Percentiles rank a stretch among this genome's conserved stretches.
These are phyloP conservation scores for Jimgerdemannia flammicorona DNA, from an alignment of 192 early-diverging fungal genomes.

Conservation along the genomic window DNA sequence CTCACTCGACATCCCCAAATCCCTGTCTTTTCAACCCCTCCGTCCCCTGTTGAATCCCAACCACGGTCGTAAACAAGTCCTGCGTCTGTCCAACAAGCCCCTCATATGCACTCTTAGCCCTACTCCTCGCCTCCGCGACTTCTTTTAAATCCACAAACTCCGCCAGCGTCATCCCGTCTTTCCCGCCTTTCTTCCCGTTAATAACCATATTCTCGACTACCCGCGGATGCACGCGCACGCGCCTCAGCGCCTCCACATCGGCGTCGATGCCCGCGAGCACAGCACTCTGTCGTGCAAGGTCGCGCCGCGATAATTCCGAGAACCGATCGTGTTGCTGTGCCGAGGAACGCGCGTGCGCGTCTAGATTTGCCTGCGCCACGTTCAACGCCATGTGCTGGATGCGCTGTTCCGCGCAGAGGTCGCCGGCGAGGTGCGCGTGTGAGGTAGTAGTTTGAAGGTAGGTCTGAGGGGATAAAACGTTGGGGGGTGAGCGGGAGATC, in stretches of 20 bases:
- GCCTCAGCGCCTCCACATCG: constrained; percentile 36
- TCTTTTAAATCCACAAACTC: too few species aligned
- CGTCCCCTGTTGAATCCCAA: too few species aligned
- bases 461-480: too few species aligned
- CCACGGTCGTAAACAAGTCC: too few species aligned
- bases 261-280: constrained; percentile 27
- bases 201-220: constrained; percentile 8
- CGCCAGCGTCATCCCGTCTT: too few species aligned
- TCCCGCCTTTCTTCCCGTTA: too few species aligned
- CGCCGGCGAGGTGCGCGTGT: constrained; percentile 36
- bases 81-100: too few species aligned
- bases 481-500: too few species aligned
- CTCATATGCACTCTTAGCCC: too few species aligned
- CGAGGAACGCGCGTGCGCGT: constrained; percentile 35
- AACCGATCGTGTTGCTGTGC: constrained; percentile 36
- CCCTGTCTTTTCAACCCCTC: too few species aligned
- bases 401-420: constrained; percentile 40
- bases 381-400: constrained; percentile 45
- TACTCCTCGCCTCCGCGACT: constrained; percentile 8
- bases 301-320: constrained; percentile 33
- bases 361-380: constrained; percentile 47
- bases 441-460: constrained; percentile 13
- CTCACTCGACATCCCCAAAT: too few species aligned
- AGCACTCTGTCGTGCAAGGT: constrained; percentile 29
- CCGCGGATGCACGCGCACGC: constrained; percentile 42